Conservation (phyloP, 176 grass and related monocot genomes). For the Musa itinerans region DNA sequence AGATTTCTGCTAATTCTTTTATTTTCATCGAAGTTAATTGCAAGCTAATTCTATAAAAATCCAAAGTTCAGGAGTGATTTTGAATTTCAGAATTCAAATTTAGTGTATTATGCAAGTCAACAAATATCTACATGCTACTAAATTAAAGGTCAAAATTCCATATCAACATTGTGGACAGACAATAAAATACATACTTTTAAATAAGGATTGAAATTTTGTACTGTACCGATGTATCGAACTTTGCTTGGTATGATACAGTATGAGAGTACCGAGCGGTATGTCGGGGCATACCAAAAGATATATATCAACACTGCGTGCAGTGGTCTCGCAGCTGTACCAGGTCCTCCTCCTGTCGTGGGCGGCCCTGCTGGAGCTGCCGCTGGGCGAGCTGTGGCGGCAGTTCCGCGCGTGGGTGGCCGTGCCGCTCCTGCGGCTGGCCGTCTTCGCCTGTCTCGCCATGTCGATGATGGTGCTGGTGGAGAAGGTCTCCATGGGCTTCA, state of each 20-base stretch:
- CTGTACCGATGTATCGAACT: too few species aligned
- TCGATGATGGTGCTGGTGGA: slow-evolving; percentile 32
- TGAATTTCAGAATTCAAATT: neutral
- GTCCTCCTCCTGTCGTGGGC: neutral
- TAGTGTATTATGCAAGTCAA: too few species aligned
- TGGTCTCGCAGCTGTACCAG: too few species aligned
- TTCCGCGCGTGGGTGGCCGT: slow-evolving; percentile 17
- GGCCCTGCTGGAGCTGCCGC: neutral
- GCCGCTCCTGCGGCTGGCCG: slow-evolving; percentile 9
- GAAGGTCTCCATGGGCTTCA: slow-evolving; percentile 28
- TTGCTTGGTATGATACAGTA: too few species aligned
- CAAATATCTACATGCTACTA: too few species aligned
- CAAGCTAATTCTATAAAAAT: neutral
- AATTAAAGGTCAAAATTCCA: too few species aligned
- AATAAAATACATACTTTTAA: too few species aligned
- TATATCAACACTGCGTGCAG: too few species aligned
- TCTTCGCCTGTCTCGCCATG: slow-evolving; percentile 28
- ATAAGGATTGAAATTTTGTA: too few species aligned
- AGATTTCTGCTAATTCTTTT: neutral
- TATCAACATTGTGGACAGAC: too few species aligned
- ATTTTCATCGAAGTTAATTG: neutral
- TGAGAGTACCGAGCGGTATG: too few species aligned
- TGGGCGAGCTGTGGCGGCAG: neutral
- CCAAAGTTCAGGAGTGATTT: neutral
- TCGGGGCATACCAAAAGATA: too few species aligned